A percentile compares a stretch with the other conserved stretches of the same genome.
Conservation (phyloP, 345 rosid genomes). For the Carallia pectinifolia region DNA sequence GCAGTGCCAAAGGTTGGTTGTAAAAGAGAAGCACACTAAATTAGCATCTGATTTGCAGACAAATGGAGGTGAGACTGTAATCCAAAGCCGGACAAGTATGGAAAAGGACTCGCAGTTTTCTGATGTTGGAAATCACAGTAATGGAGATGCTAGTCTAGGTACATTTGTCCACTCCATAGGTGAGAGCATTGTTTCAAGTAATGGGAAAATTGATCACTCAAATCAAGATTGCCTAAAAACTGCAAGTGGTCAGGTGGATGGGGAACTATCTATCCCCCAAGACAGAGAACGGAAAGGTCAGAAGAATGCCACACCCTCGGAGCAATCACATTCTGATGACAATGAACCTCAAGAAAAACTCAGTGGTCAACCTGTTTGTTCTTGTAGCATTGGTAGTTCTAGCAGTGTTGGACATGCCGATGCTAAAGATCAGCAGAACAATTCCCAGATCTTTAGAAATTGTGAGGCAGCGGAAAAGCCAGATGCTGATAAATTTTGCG, state of each 20-base stretch:
- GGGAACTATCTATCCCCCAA: conserved; percentile 17
- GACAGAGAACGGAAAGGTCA: conserved; percentile 18
- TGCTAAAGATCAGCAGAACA: conserved; percentile 27
- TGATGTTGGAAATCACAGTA: conserved; percentile 26
- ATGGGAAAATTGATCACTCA: conserved; percentile 19
- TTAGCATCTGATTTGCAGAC: conserved; percentile 14
- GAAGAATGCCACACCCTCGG: conserved; percentile 15
- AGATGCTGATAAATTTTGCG: conserved; percentile 40
- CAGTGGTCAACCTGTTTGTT: conserved; percentile 30
- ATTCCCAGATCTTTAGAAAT: conserved; percentile 32
- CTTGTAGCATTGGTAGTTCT: conserved; percentile 33
- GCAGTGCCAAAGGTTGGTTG: conserved; percentile 38
- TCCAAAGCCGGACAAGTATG: conserved; percentile 17
- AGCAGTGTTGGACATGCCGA: conserved; percentile 17
- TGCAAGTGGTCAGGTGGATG: conserved; percentile 26
- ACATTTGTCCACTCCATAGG: conserved; percentile 9
- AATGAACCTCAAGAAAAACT: conserved; percentile 35
- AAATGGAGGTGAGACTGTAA: conserved; percentile 34
- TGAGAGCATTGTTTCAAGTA: conserved; percentile 25
- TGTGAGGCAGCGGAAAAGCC: conserved; percentile 41
- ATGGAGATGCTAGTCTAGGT: conserved; percentile 31
- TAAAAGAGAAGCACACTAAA: conserved; percentile 41
- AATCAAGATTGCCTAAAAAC: conserved; percentile 26
- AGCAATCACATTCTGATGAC: conserved; percentile 26
- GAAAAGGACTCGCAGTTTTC: conserved; percentile 15